phyloP scores from a whole-genome alignment of 495 filamentous ascomycete genomes.

The Aspergillus nanangensis region DNA sequence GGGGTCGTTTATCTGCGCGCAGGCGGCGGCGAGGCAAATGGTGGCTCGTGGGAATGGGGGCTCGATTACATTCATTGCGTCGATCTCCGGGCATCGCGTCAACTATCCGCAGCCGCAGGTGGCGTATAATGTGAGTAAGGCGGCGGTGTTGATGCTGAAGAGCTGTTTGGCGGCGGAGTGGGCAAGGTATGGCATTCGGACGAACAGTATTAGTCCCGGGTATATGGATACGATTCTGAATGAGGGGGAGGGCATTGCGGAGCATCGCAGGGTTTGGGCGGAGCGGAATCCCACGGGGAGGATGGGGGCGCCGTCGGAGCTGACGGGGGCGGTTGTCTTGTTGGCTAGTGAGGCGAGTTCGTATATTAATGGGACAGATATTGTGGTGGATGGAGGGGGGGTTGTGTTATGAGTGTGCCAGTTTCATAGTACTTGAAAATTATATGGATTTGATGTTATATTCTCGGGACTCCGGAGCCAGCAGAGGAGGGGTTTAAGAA shows the following conservation, averaged over 20 bases:
- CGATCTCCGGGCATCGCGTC: slow-evolving; percentile 61
- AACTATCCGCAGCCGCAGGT: slow-evolving; percentile 68
- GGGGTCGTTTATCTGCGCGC: slow-evolving; percentile 64
- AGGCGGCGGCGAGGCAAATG: slow-evolving; percentile 56
- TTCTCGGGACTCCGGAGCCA: no score
- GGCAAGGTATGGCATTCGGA: slow-evolving; percentile 57
- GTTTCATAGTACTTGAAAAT: no score
- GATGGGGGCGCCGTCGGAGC: slow-evolving; percentile 68
- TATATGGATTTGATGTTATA: no score
- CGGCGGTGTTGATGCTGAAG: slow-evolving; percentile 54
- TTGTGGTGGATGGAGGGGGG: slow-evolving; percentile 50
- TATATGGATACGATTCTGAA: slow-evolving; percentile 81
- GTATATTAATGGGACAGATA: slow-evolving; percentile 78
- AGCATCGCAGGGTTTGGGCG: slow-evolving; percentile 75
- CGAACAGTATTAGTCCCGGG: slow-evolving; percentile 67
- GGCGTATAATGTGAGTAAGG: slow-evolving; percentile 68
- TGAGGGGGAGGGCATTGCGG: slow-evolving; percentile 27
- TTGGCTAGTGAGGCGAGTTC: slow-evolving; percentile 66
- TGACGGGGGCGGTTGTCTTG: slow-evolving; percentile 76
- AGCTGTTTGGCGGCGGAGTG: slow-evolving; percentile 64
- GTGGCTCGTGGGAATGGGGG: slow-evolving; percentile 49
- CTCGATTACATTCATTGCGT: slow-evolving; percentile 61
- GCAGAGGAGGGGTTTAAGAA: no score
- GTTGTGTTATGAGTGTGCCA: no score
- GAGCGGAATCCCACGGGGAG: slow-evolving; percentile 67